Evolutionary conservation across 176 grass and related monocot genomes (phyloP), one percentile per base, ranked within the genome.

Genomic region (Sorghum bicolor): DNA sequence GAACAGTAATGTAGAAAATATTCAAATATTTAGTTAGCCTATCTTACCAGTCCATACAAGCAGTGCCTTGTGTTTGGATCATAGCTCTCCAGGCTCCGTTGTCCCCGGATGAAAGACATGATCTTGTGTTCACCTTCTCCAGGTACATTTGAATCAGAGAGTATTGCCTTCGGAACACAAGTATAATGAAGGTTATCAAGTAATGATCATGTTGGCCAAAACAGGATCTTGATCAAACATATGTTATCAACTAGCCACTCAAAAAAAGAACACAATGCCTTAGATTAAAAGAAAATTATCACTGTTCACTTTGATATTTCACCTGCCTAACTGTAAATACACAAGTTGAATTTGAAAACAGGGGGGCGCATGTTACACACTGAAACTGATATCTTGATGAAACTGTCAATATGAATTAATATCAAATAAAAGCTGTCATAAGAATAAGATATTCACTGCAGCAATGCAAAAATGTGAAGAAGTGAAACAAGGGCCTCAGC

Each of bases 51-150:
- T 24, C 92, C 92, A 80, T 95, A 95, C 39, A 98, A 89, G 45
- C 95, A 98, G 50, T 94, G 95, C 2, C 84, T 86, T 13, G 92
- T 93, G 64, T 94, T 97, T 34, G 86, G 90, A 40, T 94, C 95
- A 86, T 86, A 97, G 29, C 41, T 75, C 39, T 36, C 55, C 8
- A 58, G 9, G 80, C 87, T 82, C 28, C 91, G 76, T 64, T 98
- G 96, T 4, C 64, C 67, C 0, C 92, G 86, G 38, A 98, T 98
- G 85, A 88, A 98, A 17, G 89, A 88, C 70, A 87, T 89, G 4
- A 97, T 80, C 77, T 97, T 97, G 78, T 97, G 94, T 84, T 94
- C 94, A 11, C 94, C 94, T 83, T 97, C 94, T 39, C 94, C 94
- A 15, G 90, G 92, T 37, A 97, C 88, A 78, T 90, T 97, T 16